phyloP scores from a whole-genome alignment of 495 filamentous ascomycete genomes.

The Hypoxylon fuscum region DNA sequence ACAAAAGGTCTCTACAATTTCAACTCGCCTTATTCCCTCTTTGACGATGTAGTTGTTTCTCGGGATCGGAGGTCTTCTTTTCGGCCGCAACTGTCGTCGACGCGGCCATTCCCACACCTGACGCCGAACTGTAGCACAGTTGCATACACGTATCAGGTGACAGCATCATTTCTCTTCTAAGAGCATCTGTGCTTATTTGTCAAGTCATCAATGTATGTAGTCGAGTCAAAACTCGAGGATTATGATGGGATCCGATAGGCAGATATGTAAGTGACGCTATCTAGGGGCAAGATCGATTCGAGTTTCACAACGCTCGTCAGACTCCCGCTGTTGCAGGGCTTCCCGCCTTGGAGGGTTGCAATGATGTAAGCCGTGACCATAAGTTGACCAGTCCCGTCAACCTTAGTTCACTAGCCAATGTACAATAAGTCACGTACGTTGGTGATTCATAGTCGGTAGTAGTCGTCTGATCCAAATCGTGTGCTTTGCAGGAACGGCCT shows the following conservation, averaged over 20 bases:
- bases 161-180: no score
- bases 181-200: conserved; percentile 5
- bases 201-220: not conserved
- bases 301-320: conserved; percentile 36
- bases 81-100: not conserved
- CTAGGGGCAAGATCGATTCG: conserved; percentile 28
- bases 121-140: conserved; percentile 7
- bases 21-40: not conserved
- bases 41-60: conserved; percentile 1
- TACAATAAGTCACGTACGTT: no score
- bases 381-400: not conserved
- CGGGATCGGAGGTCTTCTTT: conserved; percentile 5
- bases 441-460: not conserved
- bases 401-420: not conserved
- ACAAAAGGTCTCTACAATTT: conserved; percentile 11
- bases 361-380: conserved; percentile 21
- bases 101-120: not conserved
- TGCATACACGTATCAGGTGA: conserved; percentile 8
- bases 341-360: conserved; percentile 22
- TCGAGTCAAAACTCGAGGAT: not conserved
- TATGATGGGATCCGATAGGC: conserved; percentile 7
- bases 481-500: not conserved
- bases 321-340: conserved; percentile 28
- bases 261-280: conserved; percentile 16
- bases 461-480: conserved; percentile 1